These are phyloP conservation scores for Eucalyptus marginata DNA, from an alignment of 345 rosid species.

Conservation along the genomic window DNA sequence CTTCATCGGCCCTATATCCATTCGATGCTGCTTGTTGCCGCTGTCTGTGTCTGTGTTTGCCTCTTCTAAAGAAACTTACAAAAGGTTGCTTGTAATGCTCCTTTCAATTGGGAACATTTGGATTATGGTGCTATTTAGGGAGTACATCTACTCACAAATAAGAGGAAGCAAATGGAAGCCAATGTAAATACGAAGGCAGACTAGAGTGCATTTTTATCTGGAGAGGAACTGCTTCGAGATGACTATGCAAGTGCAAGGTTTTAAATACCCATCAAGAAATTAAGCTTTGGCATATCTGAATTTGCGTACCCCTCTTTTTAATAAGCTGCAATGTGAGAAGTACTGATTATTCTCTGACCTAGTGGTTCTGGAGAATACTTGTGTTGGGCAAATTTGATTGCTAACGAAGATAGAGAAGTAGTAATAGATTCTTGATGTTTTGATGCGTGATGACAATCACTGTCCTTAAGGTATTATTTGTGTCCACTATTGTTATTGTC, in stretches of 20 bases:
- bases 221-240: not conserved
- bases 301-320: not conserved
- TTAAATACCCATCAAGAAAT: not conserved
- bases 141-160: not conserved
- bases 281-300: not conserved
- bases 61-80: constrained; percentile 54
- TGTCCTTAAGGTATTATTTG: too few relatives aligned
- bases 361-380: not conserved
- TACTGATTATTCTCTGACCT: not conserved
- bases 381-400: not conserved
- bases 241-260: not conserved
- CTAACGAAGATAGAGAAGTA: too few relatives aligned
- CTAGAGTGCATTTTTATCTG: not conserved
- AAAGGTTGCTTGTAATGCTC: constrained; percentile 31
- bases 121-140: constrained; percentile 54
- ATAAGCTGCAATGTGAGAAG: not conserved
- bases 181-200: not conserved
- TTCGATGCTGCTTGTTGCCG: constrained; percentile 77
- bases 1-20: constrained; percentile 69
- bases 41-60: constrained; percentile 91
- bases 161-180: not conserved
- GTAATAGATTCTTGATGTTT: too few relatives aligned
- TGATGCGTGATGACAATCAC: too few relatives aligned
- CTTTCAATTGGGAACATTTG: constrained; percentile 73
- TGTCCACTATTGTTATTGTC: too few relatives aligned